These are phyloP conservation scores for Macrophomina phaseolina DNA, from an alignment of 2,329 filamentous ascomycete genomes.

Conservation along the genomic window DNA sequence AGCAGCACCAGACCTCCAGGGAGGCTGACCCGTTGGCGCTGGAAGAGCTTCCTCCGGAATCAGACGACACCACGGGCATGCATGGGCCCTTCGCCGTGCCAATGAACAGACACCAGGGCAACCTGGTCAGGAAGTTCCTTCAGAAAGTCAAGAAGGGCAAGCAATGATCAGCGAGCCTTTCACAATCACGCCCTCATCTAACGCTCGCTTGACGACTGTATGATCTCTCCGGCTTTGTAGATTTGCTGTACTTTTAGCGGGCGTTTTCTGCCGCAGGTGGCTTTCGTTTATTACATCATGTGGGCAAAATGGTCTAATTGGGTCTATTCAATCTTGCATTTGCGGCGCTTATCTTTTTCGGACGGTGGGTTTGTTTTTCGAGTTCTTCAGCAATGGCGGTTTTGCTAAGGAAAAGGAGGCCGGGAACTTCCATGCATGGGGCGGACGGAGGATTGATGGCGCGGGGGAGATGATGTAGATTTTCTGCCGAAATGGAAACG, in stretches of 20 bases:
- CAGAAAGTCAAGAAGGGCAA: conserved; percentile 41
- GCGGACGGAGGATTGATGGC: neutral
- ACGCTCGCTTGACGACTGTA: conserved; percentile 24
- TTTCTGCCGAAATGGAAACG: conserved; percentile 14
- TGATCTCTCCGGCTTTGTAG: conserved; percentile 24
- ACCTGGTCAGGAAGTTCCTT: conserved; percentile 43
- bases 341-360: conserved; percentile 13
- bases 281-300: neutral
- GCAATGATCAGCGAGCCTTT: conserved; percentile 13
- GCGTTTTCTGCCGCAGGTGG: conserved; percentile 25
- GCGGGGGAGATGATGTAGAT: conserved; percentile 13
- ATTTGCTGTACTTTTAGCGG: conserved; percentile 29
- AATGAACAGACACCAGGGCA: conserved; percentile 38
- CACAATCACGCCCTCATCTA: conserved; percentile 16
- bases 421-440: conserved; percentile 18
- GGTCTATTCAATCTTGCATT: conserved; percentile 14
- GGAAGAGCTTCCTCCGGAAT: conserved; percentile 56
- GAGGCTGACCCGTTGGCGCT: conserved; percentile 60
- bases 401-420: conserved; percentile 5
- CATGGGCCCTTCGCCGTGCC: conserved; percentile 54
- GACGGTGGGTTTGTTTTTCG: conserved; percentile 3
- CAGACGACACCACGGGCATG: conserved; percentile 54
- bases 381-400: conserved; percentile 9
- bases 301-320: conserved; percentile 10
- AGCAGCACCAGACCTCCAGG: conserved; percentile 46